Conservation (phyloP, 768 basidiomycete species). For the Pleurotus platypus region DNA sequence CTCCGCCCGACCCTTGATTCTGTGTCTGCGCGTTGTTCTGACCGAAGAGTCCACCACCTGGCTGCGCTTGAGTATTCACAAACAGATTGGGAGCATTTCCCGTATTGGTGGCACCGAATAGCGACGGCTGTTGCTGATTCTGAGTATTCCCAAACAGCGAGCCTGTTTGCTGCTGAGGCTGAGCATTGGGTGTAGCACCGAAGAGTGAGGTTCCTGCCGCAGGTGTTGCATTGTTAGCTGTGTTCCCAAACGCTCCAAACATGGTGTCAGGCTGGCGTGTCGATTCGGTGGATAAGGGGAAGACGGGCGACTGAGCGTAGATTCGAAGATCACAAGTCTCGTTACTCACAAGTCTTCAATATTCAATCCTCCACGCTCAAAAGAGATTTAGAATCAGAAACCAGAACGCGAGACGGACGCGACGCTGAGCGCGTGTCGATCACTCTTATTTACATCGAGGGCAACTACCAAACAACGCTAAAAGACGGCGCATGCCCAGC, state of each 20-base stretch:
- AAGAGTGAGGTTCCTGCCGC: not conserved
- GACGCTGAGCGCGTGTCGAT: too few relatives aligned
- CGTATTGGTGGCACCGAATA: constrained; percentile 5
- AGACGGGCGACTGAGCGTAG: too few relatives aligned
- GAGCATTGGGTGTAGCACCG: constrained; percentile 2
- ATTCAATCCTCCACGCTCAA: too few relatives aligned
- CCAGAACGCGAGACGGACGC: too few relatives aligned
- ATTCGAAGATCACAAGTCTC: too few relatives aligned
- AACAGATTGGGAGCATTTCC: constrained; percentile 3
- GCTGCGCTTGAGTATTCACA: not conserved
- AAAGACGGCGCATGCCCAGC: too few relatives aligned
- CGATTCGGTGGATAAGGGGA: too few relatives aligned
- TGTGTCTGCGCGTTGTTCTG: constrained; percentile 10
- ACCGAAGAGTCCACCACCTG: constrained; percentile 8
- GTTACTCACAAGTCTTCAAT: too few relatives aligned
- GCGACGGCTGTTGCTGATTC: constrained; percentile 6
- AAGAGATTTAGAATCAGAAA: too few relatives aligned
- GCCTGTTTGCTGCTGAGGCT: constrained; percentile 13
- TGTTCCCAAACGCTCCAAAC: not conserved
- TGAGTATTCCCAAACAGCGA: constrained; percentile 27
- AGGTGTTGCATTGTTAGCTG: not conserved
- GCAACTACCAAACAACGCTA: too few relatives aligned
- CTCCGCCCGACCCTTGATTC: constrained; percentile 14
- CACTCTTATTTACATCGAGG: too few relatives aligned
- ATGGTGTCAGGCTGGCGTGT: not conserved